A percentile compares a stretch with the other conserved stretches of the same genome.
Conservation (phyloP, 164 flowering plant genomes). For the Chimonanthus salicifolius region DNA sequence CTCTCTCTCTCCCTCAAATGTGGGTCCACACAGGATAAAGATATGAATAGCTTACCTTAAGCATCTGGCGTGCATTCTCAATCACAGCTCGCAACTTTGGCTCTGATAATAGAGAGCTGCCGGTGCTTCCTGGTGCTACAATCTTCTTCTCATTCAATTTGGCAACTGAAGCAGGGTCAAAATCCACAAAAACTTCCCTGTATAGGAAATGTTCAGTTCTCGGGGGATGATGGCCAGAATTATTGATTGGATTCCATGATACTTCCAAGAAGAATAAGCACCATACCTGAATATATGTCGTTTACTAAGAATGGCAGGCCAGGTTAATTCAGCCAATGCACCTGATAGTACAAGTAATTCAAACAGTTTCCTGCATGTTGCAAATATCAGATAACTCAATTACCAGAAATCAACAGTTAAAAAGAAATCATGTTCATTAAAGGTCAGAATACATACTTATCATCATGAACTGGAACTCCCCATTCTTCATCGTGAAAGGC, state of each 20-base stretch:
- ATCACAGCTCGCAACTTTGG: conserved; percentile 31
- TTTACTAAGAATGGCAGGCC: conserved; percentile 62
- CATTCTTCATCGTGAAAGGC: conserved; percentile 85
- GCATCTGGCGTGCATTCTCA: conserved; percentile 35
- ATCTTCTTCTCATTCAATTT: conserved; percentile 33
- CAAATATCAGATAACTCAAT: background rate
- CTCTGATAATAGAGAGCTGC: conserved; percentile 28
- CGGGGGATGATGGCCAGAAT: background rate
- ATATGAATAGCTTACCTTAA: conserved; percentile 18
- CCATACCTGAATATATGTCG: conserved; percentile 56
- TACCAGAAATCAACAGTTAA: background rate
- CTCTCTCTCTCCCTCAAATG: too few species aligned
- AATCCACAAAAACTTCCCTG: conserved; percentile 35
- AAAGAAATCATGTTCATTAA: background rate
- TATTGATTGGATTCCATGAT: background rate
- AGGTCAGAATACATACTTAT: conserved; percentile 38
- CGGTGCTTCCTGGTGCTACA: conserved; percentile 26
- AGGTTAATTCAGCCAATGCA: conserved; percentile 69
- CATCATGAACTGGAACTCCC: conserved; percentile 82
- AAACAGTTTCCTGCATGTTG: conserved; percentile 49
- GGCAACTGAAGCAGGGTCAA: conserved; percentile 29
- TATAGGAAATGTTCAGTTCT: conserved; percentile 5
- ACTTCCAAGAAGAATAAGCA: background rate
- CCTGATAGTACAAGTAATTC: conserved; percentile 56
- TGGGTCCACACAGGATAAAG: background rate